These are phyloP conservation scores for Cyberlindnera xylosilytica DNA, from an alignment of 805 yeast species.

Conservation along the genomic window DNA sequence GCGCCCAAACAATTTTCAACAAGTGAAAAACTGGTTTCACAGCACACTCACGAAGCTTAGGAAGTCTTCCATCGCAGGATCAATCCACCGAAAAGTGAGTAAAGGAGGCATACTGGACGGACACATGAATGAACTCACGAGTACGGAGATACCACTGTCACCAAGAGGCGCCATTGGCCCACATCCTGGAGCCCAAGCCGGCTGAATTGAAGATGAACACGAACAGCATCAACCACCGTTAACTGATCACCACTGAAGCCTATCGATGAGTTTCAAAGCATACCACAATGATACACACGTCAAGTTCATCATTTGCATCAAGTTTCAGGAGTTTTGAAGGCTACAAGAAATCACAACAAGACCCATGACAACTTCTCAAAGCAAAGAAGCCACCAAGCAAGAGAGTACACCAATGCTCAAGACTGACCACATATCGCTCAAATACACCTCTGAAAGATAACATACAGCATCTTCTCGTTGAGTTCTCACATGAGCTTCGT, in stretches of 20 bases:
- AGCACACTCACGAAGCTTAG: conserved; percentile 5
- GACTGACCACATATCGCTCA: too few relatives aligned
- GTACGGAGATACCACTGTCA: not conserved
- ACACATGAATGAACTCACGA: not conserved
- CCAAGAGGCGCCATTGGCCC: not conserved
- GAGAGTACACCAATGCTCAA: too few relatives aligned
- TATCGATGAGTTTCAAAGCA: not conserved
- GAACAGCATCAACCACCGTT: not conserved
- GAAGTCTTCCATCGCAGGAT: conserved; percentile 18
- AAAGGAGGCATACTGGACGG: conserved; percentile 6
- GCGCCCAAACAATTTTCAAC: conserved; percentile 25
- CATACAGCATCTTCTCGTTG: too few relatives aligned
- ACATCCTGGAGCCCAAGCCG: not conserved
- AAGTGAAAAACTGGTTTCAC: conserved; percentile 28
- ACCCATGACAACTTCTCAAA: too few relatives aligned
- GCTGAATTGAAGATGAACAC: not conserved
- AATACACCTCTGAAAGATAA: too few relatives aligned
- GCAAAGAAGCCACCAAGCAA: too few relatives aligned
- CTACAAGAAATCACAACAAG: too few relatives aligned
- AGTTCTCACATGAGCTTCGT: too few relatives aligned
- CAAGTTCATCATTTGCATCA: too few relatives aligned
- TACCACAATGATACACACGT: too few relatives aligned
- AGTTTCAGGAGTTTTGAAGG: too few relatives aligned
- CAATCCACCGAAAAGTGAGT: conserved; percentile 29
- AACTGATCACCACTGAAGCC: too few relatives aligned